Evolutionary conservation across 1,284 basidiomycete species (phyloP), one percentile per base, ranked within the genome.

Genomic region (Papiliotrema nemorosa): DNA sequence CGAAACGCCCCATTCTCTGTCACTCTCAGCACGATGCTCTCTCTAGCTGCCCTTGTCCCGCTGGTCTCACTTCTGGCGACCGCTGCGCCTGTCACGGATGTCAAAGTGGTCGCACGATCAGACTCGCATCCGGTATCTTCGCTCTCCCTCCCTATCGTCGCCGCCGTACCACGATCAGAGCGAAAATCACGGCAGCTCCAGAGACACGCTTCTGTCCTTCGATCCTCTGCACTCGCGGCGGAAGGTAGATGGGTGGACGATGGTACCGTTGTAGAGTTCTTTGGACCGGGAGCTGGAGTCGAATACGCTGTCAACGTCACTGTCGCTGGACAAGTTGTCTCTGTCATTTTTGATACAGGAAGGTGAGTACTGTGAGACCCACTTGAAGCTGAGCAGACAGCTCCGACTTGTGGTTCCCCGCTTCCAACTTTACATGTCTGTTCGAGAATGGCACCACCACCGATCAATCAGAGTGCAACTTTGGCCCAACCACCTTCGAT

Each of bases 351-450:
- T 3, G 50, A 52, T 26, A 52, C 50, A 13, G 50, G 50, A 45
- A 45, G 42, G 49, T 50, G 22, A 50, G 49, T 13, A 24, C n/a
- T n/a, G n/a, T n/a, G n/a, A n/a, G n/a, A 18, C 6, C 20, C 2
- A 21, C 2, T 13, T 13, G 3, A 4, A 16, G 20, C 20, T 25
- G n/a, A 33, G 16, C 18, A 33, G 21, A 24, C 39, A 52, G 50
- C 20, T 52, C 50, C 31, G 50, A 52, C 22, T 40, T 52, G 13
- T 52, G 50, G 50, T 22, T 47, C 21, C 44, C 44, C 20, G 27
- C 45, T 12, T 12, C 24, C 34, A 40, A 52, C 35, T 47, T 52
- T 27, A 18, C 18, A 12, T 52, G 50, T 33, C 37, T 40, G 18
- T 14, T 21, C 29, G 4, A 4, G 22, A 46, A 47, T 18, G 26